phyloP scores from a whole-genome alignment of 176 grass and related monocot genomes.

The Tillandsia fasciculata region DNA sequence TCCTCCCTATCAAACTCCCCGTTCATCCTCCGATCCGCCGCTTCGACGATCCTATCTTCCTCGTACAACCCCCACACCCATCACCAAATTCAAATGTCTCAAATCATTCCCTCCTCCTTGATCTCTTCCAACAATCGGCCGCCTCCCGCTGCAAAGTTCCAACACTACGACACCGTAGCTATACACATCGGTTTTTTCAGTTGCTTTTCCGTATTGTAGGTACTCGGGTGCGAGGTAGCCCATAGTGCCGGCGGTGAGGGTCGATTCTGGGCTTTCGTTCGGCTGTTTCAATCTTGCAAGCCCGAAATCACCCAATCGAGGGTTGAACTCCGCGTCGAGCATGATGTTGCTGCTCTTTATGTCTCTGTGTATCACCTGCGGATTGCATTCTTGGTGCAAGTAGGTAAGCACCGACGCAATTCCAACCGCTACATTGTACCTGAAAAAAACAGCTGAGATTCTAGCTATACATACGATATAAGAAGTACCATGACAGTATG shows the following conservation, averaged over 20 bases:
- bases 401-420: conserved; percentile 32
- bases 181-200: conserved; percentile 46
- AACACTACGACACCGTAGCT: conserved; percentile 49
- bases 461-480: no score
- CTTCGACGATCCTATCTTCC: conserved; percentile 29
- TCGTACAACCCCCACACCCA: conserved; percentile 46
- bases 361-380: conserved; percentile 51
- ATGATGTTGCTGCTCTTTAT: conserved; percentile 54
- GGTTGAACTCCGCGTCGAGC: conserved; percentile 32
- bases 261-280: conserved; percentile 30
- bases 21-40: conserved; percentile 25
- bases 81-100: conserved; percentile 39
- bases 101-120: conserved; percentile 16
- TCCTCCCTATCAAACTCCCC: conserved; percentile 37
- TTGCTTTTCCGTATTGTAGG: conserved; percentile 39
- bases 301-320: conserved; percentile 34
- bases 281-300: conserved; percentile 41
- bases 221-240: conserved; percentile 59
- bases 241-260: conserved; percentile 42
- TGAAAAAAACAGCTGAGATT: no score
- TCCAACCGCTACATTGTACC: conserved; percentile 35
- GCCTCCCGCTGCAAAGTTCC: conserved; percentile 40
- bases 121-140: conserved; percentile 21
- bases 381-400: conserved; percentile 37
- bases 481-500: no score